phyloP scores from a whole-genome alignment of 768 basidiomycete species.

The Panus rudis region DNA sequence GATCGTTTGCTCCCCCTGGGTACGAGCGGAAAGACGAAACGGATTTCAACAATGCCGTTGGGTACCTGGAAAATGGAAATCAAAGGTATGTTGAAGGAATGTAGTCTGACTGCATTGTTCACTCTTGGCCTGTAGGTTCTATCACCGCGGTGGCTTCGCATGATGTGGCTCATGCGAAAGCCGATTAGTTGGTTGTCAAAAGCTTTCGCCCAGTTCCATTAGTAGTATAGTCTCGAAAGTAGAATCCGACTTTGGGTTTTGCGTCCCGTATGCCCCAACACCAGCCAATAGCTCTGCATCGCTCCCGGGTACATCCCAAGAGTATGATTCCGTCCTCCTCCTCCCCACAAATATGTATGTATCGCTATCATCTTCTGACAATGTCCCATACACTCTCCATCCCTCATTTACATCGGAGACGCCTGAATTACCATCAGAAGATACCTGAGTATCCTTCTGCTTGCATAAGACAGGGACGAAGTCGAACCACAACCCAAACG shows the following conservation, averaged over 20 bases:
- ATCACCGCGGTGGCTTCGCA: conserved; percentile 16
- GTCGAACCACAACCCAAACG: conserved; percentile 74
- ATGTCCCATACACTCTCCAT: conserved; percentile 18
- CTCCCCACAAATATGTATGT: conserved; percentile 58
- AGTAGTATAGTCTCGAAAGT: conserved; percentile 64
- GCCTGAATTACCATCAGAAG: conserved; percentile 3
- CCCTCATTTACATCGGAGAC: too few species aligned
- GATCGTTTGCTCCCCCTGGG: conserved; percentile 47
- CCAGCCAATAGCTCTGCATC: conserved; percentile 56
- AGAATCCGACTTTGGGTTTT: conserved; percentile 48
- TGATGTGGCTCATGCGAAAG: not conserved
- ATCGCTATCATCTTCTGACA: conserved; percentile 17
- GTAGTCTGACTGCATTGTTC: not conserved
- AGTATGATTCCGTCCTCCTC: conserved; percentile 50
- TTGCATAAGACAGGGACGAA: conserved; percentile 44
- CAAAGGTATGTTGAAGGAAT: conserved; percentile 30
- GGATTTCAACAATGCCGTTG: conserved; percentile 46
- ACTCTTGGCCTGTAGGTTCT: conserved; percentile 11
- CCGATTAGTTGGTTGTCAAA: not conserved
- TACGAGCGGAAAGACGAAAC: conserved; percentile 35
- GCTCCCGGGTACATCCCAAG: conserved; percentile 43
- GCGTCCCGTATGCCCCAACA: conserved; percentile 41
- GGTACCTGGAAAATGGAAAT: conserved; percentile 49
- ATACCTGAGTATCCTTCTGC: not conserved
- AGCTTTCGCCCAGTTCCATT: conserved; percentile 24